Base-by-base conservation (phyloP, 495 filamentous ascomycete species). In the Aspergillus coremiiformis region DNA sequence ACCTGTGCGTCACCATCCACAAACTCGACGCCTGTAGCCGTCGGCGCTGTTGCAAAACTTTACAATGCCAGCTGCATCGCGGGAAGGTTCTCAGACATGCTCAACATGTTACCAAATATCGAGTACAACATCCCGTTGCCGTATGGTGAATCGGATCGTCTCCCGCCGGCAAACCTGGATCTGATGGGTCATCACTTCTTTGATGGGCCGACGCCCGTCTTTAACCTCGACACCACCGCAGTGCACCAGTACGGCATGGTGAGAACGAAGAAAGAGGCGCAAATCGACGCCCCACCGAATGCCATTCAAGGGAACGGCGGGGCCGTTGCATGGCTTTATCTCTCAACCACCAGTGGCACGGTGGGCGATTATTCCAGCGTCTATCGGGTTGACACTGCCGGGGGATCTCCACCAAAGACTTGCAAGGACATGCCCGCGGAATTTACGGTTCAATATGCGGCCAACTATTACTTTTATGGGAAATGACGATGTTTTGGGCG, bases 11-110 rank as follows among this genome's bases (percentile, higher is more conserved):
- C 76, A 27, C 70, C 70, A 47, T 77, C 80, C 56, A 61, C 79
- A 3, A 66, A 74, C 1, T 77, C 82, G 0, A 63, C 68, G 0
- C 92, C 92, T n/a, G 64, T 63, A 4, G 67, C 82, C 15, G 64
- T 77, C 35, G 93, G 93, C 53, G 93, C 93, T 48, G 66, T 89
- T 15, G 93, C 93, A 42, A 83, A 77, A 21, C 89, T 98, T 54
- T 96, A 84, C 83, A 87, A 98, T 69, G 84, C 79, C 39, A 85
- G 85, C 44, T 98, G 92, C 74, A 62, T 89, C 22, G 86, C 86
- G 7, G 75, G 82, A 27, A 73, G 78, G 53, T 77, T 77, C 54
- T 83, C 86, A 2, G 78, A 81, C 45, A 68, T 92, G 8, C 68
- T 90, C 46, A 50, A 72, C 48, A 57, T 73, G 8, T 70, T 87